These are phyloP conservation scores for Glutinoglossum americanum DNA, from an alignment of 495 filamentous ascomycete genomes.

Conservation along the genomic window DNA sequence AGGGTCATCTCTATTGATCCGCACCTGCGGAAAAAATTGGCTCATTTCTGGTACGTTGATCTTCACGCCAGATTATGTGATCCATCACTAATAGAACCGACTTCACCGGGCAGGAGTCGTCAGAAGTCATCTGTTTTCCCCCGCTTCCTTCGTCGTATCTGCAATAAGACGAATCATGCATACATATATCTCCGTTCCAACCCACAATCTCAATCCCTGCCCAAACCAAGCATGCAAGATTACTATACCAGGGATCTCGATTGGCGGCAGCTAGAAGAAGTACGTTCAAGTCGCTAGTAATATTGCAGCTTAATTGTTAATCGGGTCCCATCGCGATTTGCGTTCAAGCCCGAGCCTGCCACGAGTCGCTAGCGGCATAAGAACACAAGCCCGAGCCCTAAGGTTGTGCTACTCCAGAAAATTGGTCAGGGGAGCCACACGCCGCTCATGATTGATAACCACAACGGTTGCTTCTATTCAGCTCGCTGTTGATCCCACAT, in stretches of 20 bases:
- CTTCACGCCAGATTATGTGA: neutral
- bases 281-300: neutral
- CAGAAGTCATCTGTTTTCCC: neutral
- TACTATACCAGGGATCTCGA: neutral
- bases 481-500: neutral
- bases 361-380: neutral
- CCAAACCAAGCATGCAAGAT: neutral
- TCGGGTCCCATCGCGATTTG: neutral
- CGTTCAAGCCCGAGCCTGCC: neutral
- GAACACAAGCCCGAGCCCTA: neutral
- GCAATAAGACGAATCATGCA: neutral
- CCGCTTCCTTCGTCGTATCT: neutral
- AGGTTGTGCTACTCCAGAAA: neutral
- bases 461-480: neutral
- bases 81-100: neutral
- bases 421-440: neutral
- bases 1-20: neutral
- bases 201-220: neutral
- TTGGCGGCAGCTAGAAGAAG: neutral
- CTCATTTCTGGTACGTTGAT: neutral
- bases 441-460: neutral
- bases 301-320: neutral
- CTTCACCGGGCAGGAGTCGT: neutral
- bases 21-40: neutral
- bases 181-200: neutral